A percentile compares a stretch with the other conserved stretches of the same genome.
These are phyloP conservation scores for Leccinum rimulosum DNA, from an alignment of 768 basidiomycete genomes.

Conservation along the genomic window DNA sequence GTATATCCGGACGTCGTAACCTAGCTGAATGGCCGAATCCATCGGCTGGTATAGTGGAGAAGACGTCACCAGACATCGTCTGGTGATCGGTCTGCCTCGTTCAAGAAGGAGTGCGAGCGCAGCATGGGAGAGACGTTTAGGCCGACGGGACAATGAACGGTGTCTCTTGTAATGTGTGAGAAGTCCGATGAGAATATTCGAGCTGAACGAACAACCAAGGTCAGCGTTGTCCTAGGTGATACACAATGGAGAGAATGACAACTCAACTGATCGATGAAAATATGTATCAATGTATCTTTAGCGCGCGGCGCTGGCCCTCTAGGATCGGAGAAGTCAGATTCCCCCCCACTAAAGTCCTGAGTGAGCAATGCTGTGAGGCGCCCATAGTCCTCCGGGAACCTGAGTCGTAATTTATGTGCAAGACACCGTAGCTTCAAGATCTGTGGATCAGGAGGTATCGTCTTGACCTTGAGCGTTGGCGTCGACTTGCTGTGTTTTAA, in stretches of 20 bases:
- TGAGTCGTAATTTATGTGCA: conserved; percentile 52
- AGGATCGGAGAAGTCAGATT: conserved; percentile 35
- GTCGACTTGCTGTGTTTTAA: conserved; percentile 48
- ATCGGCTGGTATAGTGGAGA: conserved; percentile 85
- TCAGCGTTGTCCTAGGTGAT: conserved; percentile 7
- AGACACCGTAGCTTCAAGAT: conserved; percentile 52
- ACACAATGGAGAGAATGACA: not conserved
- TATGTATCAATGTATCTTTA: conserved; percentile 36
- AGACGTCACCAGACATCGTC: conserved; percentile 75
- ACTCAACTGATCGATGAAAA: conserved; percentile 47
- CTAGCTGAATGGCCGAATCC: conserved; percentile 66
- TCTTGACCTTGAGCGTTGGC: conserved; percentile 39
- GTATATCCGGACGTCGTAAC: conserved; percentile 71
- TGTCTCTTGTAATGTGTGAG: conserved; percentile 65
- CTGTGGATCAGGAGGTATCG: conserved; percentile 44
- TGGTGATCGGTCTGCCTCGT: conserved; percentile 71
- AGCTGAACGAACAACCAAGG: conserved; percentile 42
- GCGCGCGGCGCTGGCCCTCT: conserved; percentile 32
- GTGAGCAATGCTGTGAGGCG: conserved; percentile 31
- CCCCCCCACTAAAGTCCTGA: conserved; percentile 35
- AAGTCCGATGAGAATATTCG: conserved; percentile 85
- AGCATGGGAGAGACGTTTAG: conserved; percentile 67
- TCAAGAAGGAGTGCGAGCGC: conserved; percentile 78
- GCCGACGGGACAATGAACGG: conserved; percentile 36
- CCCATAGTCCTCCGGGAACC: conserved; percentile 53